phyloP scores from a whole-genome alignment of 306 rosid species.

The Cucurbita ficifolia region DNA sequence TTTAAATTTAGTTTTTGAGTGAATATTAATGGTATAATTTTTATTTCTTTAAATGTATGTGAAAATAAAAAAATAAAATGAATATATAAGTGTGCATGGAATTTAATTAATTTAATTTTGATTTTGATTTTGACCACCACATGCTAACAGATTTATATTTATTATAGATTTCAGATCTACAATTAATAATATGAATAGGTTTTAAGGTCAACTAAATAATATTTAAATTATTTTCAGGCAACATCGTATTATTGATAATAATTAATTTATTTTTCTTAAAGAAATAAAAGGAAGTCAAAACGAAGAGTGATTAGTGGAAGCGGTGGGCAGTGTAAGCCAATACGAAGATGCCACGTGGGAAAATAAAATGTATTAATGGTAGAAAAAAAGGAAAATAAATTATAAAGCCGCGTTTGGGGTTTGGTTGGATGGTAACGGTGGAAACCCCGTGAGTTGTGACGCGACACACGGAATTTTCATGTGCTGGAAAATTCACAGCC shows the following conservation, averaged over 20 bases:
- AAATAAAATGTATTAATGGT: too few species aligned
- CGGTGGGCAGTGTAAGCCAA: not conserved
- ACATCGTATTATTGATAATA: not conserved
- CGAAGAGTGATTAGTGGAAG: not conserved
- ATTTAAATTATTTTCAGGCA: not conserved
- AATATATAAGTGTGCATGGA: not conserved
- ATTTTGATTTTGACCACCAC: not conserved
- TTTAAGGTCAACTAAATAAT: not conserved
- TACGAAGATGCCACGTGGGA: not conserved
- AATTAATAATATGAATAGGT: not conserved
- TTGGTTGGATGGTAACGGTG: slow-evolving; percentile 6
- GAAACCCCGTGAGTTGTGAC: slow-evolving; percentile 45
- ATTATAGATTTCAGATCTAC: not conserved
- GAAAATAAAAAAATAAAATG: not conserved
- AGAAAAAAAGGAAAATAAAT: not conserved
- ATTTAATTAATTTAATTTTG: not conserved
- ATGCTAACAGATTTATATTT: not conserved
- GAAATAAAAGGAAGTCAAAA: not conserved
- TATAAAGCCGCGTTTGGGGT: not conserved
- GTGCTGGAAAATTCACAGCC: not conserved
- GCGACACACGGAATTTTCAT: slow-evolving; percentile 45
- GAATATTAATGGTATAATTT: too few species aligned
- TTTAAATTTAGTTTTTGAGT: too few species aligned
- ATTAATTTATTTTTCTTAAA: not conserved
- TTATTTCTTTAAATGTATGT: too few species aligned